Base-by-base conservation (phyloP, 2,329 filamentous ascomycete genomes). In the Arthrobotrys sphaeroides region DNA sequence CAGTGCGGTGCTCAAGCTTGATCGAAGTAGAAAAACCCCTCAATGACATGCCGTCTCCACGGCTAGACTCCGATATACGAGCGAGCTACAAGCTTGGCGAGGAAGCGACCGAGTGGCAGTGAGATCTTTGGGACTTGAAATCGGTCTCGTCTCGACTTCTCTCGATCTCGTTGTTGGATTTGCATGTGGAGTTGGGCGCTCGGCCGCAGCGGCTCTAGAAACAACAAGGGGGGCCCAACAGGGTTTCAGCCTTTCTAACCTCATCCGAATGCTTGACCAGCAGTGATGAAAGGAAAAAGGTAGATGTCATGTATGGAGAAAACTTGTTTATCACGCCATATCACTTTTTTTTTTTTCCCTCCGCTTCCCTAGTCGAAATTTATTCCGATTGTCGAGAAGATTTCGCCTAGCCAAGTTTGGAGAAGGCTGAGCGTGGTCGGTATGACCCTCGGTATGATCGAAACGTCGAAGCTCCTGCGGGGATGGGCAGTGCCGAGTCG, bases 351-450 rank as follows among this genome's bases (percentile, higher is more conserved):
- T 24, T 49, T 22, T 49, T 28, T 61, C 24, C 18, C 38, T 13
- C 10, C 16, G 18, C 24, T 18, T 55, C 3, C 24, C 51, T n/a
- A n/a, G n/a, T n/a, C n/a, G n/a, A n/a, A n/a, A n/a, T n/a, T n/a
- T n/a, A n/a, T n/a, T n/a, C 5, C 20, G 33, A 49, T 28, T 20
- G 10, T 6, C n/a, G 6, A 10, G 38, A 62, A 64, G 16, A 72
- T 55, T 72, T 43, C 47, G 67, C 67, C 67, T 72, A 72, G 59
- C 67, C 67, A 72, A 65, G 59, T 59, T 64, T 72, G 59, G 67
- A 72, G 59, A 28, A 64, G 67, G 67, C 67, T 60, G 57, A 59
- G 67, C 62, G 16, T 18, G 40, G 47, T 55, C 18, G 24, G 28
- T 53, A 55, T 55, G 51, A 55, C 18, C 51, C 51, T 28, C 31